Conservation (phyloP, 2,329 filamentous ascomycete genomes). For the Fusarium staphyleae region DNA sequence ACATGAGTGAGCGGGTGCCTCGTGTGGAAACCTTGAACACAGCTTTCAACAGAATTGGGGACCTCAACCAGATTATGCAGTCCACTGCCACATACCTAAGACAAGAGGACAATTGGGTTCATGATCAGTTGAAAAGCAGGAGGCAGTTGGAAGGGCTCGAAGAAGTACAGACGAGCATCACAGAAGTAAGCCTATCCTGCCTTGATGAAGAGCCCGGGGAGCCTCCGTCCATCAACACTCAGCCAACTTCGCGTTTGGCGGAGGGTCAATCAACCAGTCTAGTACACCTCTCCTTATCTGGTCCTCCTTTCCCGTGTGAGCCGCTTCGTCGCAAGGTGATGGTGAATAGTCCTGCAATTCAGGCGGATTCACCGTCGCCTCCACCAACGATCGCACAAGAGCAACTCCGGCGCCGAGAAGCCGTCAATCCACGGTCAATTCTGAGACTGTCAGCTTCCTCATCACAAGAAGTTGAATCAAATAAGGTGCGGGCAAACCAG, state of each 20-base stretch:
- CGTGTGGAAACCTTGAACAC: slow-evolving; percentile 37
- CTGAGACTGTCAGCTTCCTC: slow-evolving; percentile 40
- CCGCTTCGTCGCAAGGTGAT: slow-evolving; percentile 42
- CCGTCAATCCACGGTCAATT: slow-evolving; percentile 45
- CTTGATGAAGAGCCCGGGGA: not conserved
- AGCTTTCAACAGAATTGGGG: slow-evolving; percentile 38
- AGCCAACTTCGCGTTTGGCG: not conserved
- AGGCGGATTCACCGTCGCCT: slow-evolving; percentile 30
- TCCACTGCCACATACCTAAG: slow-evolving; percentile 42
- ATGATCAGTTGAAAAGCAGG: slow-evolving; percentile 29
- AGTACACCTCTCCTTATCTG: not conserved
- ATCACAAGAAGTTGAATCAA: slow-evolving; percentile 11
- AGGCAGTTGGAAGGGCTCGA: not conserved
- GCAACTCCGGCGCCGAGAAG: slow-evolving; percentile 45
- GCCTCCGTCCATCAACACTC: not conserved
- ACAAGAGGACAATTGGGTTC: slow-evolving; percentile 43
- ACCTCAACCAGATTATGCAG: slow-evolving; percentile 41
- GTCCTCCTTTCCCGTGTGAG: slow-evolving; percentile 9
- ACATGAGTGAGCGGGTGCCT: slow-evolving; percentile 36
- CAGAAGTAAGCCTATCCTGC: not conserved
- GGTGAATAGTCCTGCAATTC: slow-evolving; percentile 43
- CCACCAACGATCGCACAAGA: slow-evolving; percentile 49
- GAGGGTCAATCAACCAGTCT: not conserved
- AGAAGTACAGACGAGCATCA: not conserved
- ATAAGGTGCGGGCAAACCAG: slow-evolving; percentile 19